Conservation (phyloP, 2,329 filamentous ascomycete species). For the Chaetomiaceae sp. region DNA sequence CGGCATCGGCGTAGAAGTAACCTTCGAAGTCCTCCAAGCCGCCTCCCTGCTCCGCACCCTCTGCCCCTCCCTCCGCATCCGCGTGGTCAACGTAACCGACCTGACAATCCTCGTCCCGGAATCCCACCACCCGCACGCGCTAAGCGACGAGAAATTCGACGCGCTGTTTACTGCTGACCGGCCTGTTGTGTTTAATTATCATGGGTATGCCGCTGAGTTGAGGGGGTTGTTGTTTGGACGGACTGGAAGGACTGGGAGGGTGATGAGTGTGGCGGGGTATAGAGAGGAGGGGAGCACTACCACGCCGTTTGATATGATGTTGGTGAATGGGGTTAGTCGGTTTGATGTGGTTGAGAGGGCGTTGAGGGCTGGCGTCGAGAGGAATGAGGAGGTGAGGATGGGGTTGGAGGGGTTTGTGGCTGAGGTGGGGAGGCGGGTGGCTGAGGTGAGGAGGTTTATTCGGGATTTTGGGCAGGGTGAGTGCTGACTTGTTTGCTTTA, state of each 20-base stretch:
- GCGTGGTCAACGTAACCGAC: slow-evolving; percentile 62
- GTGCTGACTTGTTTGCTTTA: slow-evolving; percentile 19
- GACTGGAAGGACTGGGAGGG: slow-evolving; percentile 38
- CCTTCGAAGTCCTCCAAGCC: slow-evolving; percentile 59
- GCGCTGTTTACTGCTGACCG: slow-evolving; percentile 53
- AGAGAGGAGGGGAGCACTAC: slow-evolving; percentile 63
- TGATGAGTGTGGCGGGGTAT: slow-evolving; percentile 55
- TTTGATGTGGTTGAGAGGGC: slow-evolving; percentile 56
- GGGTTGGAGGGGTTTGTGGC: slow-evolving; percentile 41
- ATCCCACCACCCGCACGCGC: slow-evolving; percentile 53
- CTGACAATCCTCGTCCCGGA: slow-evolving; percentile 57
- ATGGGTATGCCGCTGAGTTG: slow-evolving; percentile 58
- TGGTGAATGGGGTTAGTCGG: slow-evolving; percentile 54
- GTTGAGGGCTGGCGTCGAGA: slow-evolving; percentile 41
- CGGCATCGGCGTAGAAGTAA: slow-evolving; percentile 61
- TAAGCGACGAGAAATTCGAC: slow-evolving; percentile 47
- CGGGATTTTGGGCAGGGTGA: slow-evolving; percentile 46
- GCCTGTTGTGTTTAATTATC: slow-evolving; percentile 61
- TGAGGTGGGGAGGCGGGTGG: slow-evolving; percentile 45
- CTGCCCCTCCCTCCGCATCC: slow-evolving; percentile 49
- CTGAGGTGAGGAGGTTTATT: slow-evolving; percentile 50
- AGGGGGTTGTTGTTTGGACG: slow-evolving; percentile 58
- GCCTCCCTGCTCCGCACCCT: slow-evolving; percentile 49
- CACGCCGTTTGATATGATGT: slow-evolving; percentile 67
- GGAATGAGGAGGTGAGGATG: slow-evolving; percentile 44